phyloP scores from a whole-genome alignment of 1,284 basidiomycete species.

The Tilletia setariae region DNA sequence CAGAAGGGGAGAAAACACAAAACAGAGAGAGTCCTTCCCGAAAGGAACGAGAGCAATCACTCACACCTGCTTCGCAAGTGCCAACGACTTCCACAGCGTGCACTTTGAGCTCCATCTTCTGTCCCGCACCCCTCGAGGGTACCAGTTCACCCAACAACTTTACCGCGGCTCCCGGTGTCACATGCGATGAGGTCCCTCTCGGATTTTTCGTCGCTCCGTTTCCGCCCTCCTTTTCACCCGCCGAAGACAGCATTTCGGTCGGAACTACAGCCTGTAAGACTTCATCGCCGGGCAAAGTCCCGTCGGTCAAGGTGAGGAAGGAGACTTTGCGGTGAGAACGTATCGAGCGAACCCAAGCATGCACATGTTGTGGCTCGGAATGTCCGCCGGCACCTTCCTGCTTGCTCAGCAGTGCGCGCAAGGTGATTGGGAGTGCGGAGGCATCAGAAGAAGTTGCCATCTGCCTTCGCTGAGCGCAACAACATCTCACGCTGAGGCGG shows the following conservation, averaged over 20 bases:
- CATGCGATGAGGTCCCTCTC: neutral
- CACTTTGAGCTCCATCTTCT: constrained; percentile 38
- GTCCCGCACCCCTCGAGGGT: constrained; percentile 30
- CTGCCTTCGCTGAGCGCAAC: no score
- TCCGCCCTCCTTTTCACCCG: neutral
- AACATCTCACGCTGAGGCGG: no score
- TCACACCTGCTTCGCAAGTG: constrained; percentile 25
- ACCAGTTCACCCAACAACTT: constrained; percentile 29
- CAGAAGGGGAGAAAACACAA: neutral
- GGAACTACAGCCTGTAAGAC: constrained; percentile 44
- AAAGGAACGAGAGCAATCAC: neutral
- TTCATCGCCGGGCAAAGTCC: constrained; percentile 33
- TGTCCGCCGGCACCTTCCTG: neutral
- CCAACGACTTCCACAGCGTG: constrained; percentile 25
- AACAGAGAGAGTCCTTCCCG: neutral
- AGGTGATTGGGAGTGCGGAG: no score
- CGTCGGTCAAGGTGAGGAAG: constrained; percentile 47
- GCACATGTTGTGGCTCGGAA: constrained; percentile 16
- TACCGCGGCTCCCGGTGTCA: constrained; percentile 33
- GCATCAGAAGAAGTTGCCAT: no score
- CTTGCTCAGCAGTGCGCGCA: neutral
- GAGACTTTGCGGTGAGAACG: constrained; percentile 43
- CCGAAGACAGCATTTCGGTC: neutral
- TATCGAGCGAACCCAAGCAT: constrained; percentile 37
- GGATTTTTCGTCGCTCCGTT: neutral